Evolutionary conservation across 805 yeast species (phyloP).

Genomic region (Brettanomyces sp.): DNA sequence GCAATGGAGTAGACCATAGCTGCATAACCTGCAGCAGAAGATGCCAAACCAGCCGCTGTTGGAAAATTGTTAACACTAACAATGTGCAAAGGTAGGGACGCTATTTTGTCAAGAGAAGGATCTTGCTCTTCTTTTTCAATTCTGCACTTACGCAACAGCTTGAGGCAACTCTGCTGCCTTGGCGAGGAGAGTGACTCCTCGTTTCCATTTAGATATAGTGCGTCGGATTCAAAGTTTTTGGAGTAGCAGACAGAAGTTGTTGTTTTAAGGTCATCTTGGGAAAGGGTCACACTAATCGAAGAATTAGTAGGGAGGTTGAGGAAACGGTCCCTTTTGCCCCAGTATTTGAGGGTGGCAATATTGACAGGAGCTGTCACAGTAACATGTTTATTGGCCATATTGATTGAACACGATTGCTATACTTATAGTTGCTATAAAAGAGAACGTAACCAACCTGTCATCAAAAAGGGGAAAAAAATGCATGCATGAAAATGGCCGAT

Average conservation of each 20-base stretch:
- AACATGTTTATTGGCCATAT: slow-evolving; percentile 39
- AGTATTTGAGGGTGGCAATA: slow-evolving; percentile 93
- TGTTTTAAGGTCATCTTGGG: slow-evolving; percentile 86
- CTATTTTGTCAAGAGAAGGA: slow-evolving; percentile 46
- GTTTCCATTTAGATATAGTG: slow-evolving; percentile 79
- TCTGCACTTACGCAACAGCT: slow-evolving; percentile 66
- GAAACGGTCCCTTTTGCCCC: slow-evolving; percentile 93
- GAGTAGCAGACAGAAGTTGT: slow-evolving; percentile 72
- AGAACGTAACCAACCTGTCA: too few species aligned
- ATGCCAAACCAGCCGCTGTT: slow-evolving; percentile 97
- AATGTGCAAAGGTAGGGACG: slow-evolving; percentile 61
- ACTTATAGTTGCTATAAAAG: too few species aligned
- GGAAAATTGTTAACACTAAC: slow-evolving; percentile 96
- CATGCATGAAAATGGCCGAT: too few species aligned
- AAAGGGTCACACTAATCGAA: slow-evolving; percentile 87
- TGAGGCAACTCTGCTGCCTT: slow-evolving; percentile 63
- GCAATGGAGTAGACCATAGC: slow-evolving; percentile 91
- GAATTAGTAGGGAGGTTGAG: slow-evolving; percentile 94
- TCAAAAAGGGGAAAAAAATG: too few species aligned
- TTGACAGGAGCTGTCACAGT: slow-evolving; percentile 95
- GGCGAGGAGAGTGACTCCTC: slow-evolving; percentile 60
- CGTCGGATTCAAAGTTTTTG: slow-evolving; percentile 41
- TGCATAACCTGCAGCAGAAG: slow-evolving; percentile 97
- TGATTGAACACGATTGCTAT: not conserved
- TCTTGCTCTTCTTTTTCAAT: slow-evolving; percentile 48